Conservation (phyloP, 179 eudicot species). For the Nepenthes alata region DNA sequence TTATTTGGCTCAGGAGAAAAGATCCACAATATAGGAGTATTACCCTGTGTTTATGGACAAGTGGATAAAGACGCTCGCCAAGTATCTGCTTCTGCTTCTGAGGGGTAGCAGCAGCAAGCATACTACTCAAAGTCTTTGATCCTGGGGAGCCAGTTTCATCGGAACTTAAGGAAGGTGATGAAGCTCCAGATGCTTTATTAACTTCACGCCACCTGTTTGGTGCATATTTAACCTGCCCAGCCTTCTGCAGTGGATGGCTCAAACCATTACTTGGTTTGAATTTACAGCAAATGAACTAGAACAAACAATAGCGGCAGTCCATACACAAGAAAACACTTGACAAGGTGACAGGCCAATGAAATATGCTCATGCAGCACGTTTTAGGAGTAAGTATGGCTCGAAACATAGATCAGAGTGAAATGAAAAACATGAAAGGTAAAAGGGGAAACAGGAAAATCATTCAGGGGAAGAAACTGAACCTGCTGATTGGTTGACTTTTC, state of each 20-base stretch:
- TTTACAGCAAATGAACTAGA: neutral
- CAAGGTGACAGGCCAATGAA: neutral
- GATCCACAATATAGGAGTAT: neutral
- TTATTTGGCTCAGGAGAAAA: neutral
- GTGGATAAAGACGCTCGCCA: conserved; percentile 60
- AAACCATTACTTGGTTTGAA: neutral
- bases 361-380: no score
- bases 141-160: conserved; percentile 21
- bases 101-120: conserved; percentile 52
- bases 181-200: conserved; percentile 11
- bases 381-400: neutral
- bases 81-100: conserved; percentile 47
- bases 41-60: conserved; percentile 43
- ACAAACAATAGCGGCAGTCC: no score
- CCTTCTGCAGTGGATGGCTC: conserved; percentile 16
- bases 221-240: conserved; percentile 21
- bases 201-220: conserved; percentile 25
- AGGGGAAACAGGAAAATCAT: neutral
- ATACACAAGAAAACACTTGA: neutral
- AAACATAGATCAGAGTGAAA: neutral
- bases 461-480: conserved; percentile 21
- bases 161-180: conserved; percentile 6
- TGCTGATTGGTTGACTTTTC: conserved; percentile 36
- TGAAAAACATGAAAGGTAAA: neutral
- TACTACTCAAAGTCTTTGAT: conserved; percentile 40